Evolutionary conservation across 306 rosid species (phyloP).

Genomic region (Rosa persica): DNA sequence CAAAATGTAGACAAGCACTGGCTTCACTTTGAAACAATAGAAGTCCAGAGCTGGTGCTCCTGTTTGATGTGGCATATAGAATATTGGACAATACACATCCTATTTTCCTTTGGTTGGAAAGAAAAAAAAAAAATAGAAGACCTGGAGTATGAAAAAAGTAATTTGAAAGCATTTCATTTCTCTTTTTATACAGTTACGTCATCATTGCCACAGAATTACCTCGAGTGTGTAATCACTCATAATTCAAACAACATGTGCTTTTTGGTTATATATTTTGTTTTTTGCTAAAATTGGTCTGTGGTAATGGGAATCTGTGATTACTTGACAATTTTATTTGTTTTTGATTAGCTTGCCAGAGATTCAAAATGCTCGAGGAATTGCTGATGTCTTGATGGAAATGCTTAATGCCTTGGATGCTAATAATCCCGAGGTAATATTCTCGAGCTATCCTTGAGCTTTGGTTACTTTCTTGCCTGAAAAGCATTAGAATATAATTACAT

Average conservation of each 20-base stretch:
- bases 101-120: no score
- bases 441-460: neutral
- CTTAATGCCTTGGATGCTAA: conserved; percentile 80
- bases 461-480: neutral
- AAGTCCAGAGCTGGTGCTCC: no score
- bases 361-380: conserved; percentile 75
- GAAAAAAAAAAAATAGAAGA: no score
- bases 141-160: no score
- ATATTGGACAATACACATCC: no score
- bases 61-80: no score
- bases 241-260: neutral
- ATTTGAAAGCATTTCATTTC: neutral
- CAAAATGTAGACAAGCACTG: no score
- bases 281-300: neutral
- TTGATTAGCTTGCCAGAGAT: conserved; percentile 69
- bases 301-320: conserved; percentile 4
- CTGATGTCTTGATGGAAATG: conserved; percentile 88
- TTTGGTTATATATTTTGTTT: neutral
- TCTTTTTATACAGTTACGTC: neutral
- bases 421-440: conserved; percentile 59
- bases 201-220: conserved; percentile 2
- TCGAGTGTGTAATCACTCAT: neutral
- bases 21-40: no score
- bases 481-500: neutral
- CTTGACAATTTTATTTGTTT: conserved; percentile 20